Percentiles rank a stretch among this genome's conserved stretches.
Conservation (phyloP, 306 rosid species). For the Rosa persica region DNA sequence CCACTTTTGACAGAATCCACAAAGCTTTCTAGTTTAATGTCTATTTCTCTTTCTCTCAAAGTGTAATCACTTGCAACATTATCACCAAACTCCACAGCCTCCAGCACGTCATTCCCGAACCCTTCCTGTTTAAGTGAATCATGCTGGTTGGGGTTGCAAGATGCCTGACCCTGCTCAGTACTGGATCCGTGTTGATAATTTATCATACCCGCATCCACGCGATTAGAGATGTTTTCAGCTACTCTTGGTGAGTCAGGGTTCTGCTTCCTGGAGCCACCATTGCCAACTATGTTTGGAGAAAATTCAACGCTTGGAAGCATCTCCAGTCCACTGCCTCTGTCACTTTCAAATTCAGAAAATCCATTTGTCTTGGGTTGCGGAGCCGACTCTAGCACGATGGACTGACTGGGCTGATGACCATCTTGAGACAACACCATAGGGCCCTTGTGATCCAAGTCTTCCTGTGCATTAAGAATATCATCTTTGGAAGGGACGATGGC, state of each 20-base stretch:
- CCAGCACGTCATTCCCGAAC: neutral
- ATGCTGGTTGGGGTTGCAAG: neutral
- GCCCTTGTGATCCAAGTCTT: neutral
- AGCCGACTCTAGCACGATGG: neutral
- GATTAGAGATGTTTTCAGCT: neutral
- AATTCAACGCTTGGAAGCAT: conserved; percentile 7
- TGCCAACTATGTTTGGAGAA: neutral
- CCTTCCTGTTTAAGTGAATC: conserved; percentile 5
- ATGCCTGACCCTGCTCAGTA: neutral
- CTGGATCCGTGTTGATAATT: conserved; percentile 9
- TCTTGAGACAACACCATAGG: neutral
- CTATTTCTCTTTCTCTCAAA: conserved; percentile 16
- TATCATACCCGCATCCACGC: conserved; percentile 2
- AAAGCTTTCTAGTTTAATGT: conserved; percentile 7
- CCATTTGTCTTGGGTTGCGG: neutral
- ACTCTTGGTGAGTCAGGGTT: neutral
- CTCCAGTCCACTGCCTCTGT: conserved; percentile 11
- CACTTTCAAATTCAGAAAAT: conserved; percentile 11
- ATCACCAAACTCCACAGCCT: neutral
- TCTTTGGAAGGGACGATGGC: conserved; percentile 24
- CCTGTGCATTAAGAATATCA: conserved; percentile 7
- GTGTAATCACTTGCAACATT: neutral
- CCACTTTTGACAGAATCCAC: conserved; percentile 15
- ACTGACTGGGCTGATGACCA: conserved; percentile 1
- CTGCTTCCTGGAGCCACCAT: neutral